Evolutionary conservation across 2,329 filamentous ascomycete species (phyloP), one percentile per base, ranked within the genome.

Genomic region (Monosporascus ibericus): DNA sequence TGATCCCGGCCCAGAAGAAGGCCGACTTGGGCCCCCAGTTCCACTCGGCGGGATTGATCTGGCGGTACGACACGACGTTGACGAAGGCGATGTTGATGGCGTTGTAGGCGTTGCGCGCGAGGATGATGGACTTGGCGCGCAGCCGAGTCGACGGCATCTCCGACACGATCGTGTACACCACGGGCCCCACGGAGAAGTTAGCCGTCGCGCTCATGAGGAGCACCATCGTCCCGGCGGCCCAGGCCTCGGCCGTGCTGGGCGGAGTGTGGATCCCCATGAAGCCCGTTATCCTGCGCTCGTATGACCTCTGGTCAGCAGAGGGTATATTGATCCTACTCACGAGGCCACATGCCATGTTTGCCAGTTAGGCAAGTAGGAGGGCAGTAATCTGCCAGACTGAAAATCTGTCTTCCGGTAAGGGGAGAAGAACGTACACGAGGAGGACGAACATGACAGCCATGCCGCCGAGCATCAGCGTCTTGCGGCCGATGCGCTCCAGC

Each of bases 131-230:
- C 62, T 76, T 75, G 34, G 70, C 66, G 34, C 72, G 69, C 14
- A 77, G 68, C 9, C 75, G 70, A 4, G 70, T 71, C 0, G 75
- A 76, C 0, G 74, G 73, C 11, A 72, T 69, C 55, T 79, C 75
- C 3, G 74, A 68, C 2, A 76, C 78, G 60, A 78, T 69, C 7
- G 71, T 69, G 59, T 75, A 78, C 9, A 72, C 69, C 14, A 75
- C 69, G 2, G 74, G 75, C 0, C 75, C 76, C 30, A 77, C 66
- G 3, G 72, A 75, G 53, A 72, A 66, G 61, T 73, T 74, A 58
- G 76, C 76, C 4, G 69, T 64, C 47, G 72, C 68, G 5, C 70
- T 72, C 39, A 70, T 71, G 6, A 76, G 60, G 11, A 78, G 58
- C 0, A 76, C 65, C 50, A 78, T 63, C 5, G 69, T 68, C 0